Conservation (phyloP, 768 basidiomycete genomes). For the Boletus pseudopeckii region DNA sequence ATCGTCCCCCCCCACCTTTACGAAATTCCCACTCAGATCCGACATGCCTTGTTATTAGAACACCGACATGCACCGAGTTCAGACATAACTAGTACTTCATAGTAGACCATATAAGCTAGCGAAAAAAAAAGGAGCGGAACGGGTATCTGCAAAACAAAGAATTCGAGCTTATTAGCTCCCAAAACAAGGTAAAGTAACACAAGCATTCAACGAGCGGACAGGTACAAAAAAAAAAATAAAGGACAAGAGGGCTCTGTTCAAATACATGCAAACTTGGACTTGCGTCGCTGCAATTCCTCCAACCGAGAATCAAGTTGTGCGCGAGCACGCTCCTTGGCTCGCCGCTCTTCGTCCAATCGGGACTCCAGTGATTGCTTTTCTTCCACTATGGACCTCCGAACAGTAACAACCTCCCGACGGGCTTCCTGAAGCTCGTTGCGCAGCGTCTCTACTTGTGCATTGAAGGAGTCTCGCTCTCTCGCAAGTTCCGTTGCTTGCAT, state of each 20-base stretch:
- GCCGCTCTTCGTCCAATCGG: slow-evolving; percentile 81
- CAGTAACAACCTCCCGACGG: slow-evolving; percentile 73
- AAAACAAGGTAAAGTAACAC: slow-evolving; percentile 30
- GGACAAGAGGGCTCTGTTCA: too few species aligned
- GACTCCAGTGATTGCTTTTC: slow-evolving; percentile 86
- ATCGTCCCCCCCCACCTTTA: slow-evolving; percentile 6
- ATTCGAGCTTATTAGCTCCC: slow-evolving; percentile 22
- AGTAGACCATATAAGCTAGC: slow-evolving; percentile 35
- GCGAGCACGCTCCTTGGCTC: slow-evolving; percentile 83
- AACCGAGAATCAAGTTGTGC: slow-evolving; percentile 84
- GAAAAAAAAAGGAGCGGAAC: slow-evolving; percentile 14
- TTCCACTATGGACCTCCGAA: slow-evolving; percentile 77
- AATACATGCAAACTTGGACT: slow-evolving; percentile 90
- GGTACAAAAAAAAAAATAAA: slow-evolving; percentile 8
- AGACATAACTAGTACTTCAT: slow-evolving; percentile 25
- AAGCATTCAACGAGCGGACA: slow-evolving; percentile 22
- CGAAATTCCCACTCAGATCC: slow-evolving; percentile 13
- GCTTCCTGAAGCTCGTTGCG: slow-evolving; percentile 73
- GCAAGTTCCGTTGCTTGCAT: slow-evolving; percentile 91
- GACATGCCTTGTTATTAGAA: slow-evolving; percentile 24
- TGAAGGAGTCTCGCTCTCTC: slow-evolving; percentile 78
- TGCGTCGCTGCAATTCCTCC: slow-evolving; percentile 79
- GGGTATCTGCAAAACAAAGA: slow-evolving; percentile 33
- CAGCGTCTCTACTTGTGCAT: slow-evolving; percentile 58
- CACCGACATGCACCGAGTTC: slow-evolving; percentile 17